Conservation (phyloP, 2,329 filamentous ascomycete genomes). For the Blastomyces emzantsi region DNA sequence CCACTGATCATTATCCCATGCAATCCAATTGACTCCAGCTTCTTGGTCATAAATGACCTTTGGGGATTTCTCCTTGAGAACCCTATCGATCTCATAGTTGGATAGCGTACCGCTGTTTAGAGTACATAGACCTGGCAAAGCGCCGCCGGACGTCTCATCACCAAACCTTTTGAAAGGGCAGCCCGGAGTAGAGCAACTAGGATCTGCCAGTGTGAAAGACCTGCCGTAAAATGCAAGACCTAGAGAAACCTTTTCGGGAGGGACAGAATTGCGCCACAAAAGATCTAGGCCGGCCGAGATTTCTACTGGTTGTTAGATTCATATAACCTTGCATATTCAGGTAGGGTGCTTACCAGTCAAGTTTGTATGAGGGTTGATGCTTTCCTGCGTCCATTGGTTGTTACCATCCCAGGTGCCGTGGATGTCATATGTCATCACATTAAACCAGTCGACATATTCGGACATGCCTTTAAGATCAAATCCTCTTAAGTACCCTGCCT, state of each 20-base stretch:
- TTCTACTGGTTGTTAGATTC: constrained; percentile 22
- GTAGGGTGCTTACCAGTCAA: constrained; percentile 17
- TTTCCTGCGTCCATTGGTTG: constrained; percentile 13
- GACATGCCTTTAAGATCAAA: constrained; percentile 20
- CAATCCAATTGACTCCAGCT: constrained; percentile 21
- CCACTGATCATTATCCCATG: constrained; percentile 24
- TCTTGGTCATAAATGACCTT: constrained; percentile 18
- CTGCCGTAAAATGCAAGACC: constrained; percentile 24
- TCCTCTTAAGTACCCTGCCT: constrained; percentile 19
- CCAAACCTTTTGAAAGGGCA: constrained; percentile 21
- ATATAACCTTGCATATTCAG: constrained; percentile 18
- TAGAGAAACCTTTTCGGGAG: constrained; percentile 18
- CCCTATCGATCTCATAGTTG: constrained; percentile 25
- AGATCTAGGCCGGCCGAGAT: constrained; percentile 24
- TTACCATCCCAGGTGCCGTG: constrained; percentile 21
- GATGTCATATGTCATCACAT: constrained; percentile 25
- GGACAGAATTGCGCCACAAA: constrained; percentile 22
- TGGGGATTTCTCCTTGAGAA: constrained; percentile 18
- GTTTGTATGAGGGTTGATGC: constrained; percentile 20
- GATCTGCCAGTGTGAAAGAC: constrained; percentile 17
- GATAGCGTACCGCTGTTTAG: constrained; percentile 23
- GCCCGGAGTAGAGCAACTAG: constrained; percentile 15
- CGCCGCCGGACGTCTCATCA: constrained; percentile 19
- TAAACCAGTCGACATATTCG: constrained; percentile 22
- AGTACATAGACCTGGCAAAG: constrained; percentile 23